Evolutionary conservation across 2,329 filamentous ascomycete species (phyloP), one percentile per base, ranked within the genome.

Genomic region (Drechslerella dactyloides): DNA sequence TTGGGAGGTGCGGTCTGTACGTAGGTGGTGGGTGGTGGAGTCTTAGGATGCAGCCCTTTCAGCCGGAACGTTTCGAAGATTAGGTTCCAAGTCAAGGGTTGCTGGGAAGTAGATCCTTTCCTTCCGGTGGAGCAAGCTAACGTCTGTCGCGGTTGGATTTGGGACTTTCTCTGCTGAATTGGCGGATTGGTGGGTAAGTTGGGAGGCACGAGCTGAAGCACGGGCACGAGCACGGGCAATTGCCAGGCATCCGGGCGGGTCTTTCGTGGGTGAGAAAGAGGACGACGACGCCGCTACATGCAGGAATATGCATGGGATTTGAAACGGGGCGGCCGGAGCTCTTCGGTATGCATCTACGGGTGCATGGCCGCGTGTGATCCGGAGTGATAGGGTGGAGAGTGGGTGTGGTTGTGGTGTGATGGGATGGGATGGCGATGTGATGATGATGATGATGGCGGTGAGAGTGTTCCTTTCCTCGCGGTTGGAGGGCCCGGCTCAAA

Each of bases 31-130:
- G 35, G 19, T 17, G 44, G 65, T 69, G 65, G 65, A 62, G 58
- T 46, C 57, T 62, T 40, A 52, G 57, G 57, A 69, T 69, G 65
- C 58, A 69, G 58, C 57, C 58, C 52, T 42, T 69, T 69, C 65
- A 69, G 58, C 65, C 65, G 65, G 58, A 58, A 63, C 52, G 64
- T 69, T 69, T 69, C 57, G 65, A 62, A 54, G 57, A 69, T 44
- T 58, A 37, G 65, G 52, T 21, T 51, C 65, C 65, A 69, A 69
- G 57, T 69, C 65, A 69, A 69, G 65, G 65, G 65, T 69, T 69
- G 58, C 65, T 69, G 65, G 65, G 57, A 69, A 57, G 51, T 24
- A 33, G 27, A 54, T 62, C 58, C 58, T 58, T 53, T 62, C 58
- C 58, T 58, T 53, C 65, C 35, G 58, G 58, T 62, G 65, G 65